Conservation (phyloP, 495 filamentous ascomycete genomes). For the Talaromyces adpressus region DNA sequence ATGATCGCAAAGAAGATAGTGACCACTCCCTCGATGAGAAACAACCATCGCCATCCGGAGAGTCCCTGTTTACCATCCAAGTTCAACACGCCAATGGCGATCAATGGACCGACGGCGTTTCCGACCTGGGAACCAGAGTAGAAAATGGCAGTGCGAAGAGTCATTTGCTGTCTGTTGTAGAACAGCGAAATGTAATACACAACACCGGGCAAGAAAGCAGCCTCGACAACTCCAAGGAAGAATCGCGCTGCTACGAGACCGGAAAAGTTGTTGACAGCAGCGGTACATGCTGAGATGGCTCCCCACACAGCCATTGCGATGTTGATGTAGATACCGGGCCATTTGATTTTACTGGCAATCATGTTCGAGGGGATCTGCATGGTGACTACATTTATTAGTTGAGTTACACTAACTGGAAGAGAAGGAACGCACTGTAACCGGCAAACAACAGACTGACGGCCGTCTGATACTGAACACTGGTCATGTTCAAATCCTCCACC, state of each 20-base stretch:
- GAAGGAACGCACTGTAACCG: constrained; percentile 67
- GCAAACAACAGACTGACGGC: constrained; percentile 69
- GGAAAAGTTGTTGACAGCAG: background rate
- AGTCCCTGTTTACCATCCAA: constrained; percentile 76
- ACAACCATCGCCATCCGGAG: constrained; percentile 93
- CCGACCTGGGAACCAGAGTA: constrained; percentile 88
- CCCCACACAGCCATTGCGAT: constrained; percentile 8
- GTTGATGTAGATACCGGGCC: constrained; percentile 80
- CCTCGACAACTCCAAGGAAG: constrained; percentile 78
- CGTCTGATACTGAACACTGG: constrained; percentile 55
- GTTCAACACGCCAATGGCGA: constrained; percentile 84
- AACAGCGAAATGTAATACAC: constrained; percentile 88
- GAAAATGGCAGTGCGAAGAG: constrained; percentile 82
- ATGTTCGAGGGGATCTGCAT: constrained; percentile 69
- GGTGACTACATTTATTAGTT: constrained; percentile 47
- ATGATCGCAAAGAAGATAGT: constrained; percentile 44
- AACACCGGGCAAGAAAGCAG: constrained; percentile 95
- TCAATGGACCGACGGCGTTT: constrained; percentile 81
- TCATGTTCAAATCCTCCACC: constrained; percentile 50
- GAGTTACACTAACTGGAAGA: constrained; percentile 79
- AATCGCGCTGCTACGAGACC: constrained; percentile 63
- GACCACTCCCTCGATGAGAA: constrained; percentile 77
- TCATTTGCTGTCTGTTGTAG: constrained; percentile 79
- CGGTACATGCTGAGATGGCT: background rate
- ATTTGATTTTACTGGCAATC: constrained; percentile 74